Conservation (phyloP, 23 red algal genomes). For the Gracilaria vermiculophylla region DNA sequence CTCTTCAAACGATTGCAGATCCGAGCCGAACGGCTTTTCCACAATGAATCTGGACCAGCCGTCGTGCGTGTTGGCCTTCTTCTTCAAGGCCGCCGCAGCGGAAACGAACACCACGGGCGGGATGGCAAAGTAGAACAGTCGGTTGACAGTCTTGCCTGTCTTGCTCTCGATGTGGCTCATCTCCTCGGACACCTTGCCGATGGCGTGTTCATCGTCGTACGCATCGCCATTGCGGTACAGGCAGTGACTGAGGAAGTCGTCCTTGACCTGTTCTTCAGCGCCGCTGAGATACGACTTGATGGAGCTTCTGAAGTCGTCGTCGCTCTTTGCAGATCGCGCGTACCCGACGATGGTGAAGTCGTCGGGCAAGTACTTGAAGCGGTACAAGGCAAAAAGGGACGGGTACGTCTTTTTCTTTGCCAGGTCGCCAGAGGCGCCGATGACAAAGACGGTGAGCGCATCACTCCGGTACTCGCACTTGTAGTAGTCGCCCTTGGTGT, state of each 20-base stretch:
- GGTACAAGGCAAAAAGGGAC: slow-evolving; percentile 82
- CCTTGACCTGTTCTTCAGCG: slow-evolving; percentile 35
- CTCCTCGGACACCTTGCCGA: slow-evolving; percentile 57
- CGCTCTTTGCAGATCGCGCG: slow-evolving; percentile 77
- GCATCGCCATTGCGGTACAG: slow-evolving; percentile 73
- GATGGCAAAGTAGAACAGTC: slow-evolving; percentile 98
- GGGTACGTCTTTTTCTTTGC: slow-evolving; percentile 97
- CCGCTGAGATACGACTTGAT: slow-evolving; percentile 60
- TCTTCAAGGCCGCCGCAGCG: slow-evolving; percentile 62
- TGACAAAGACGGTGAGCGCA: slow-evolving; percentile 86
- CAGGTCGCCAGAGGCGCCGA: slow-evolving; percentile 95
- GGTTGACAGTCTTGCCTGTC: slow-evolving; percentile 43
- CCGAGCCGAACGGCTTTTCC: slow-evolving; percentile 95
- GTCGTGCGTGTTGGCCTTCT: slow-evolving; percentile 30
- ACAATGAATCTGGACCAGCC: slow-evolving; percentile 95
- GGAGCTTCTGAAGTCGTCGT: slow-evolving; percentile 64
- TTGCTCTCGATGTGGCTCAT: slow-evolving; percentile 46
- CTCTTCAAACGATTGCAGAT: slow-evolving; percentile 80
- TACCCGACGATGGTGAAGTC: slow-evolving; percentile 85
- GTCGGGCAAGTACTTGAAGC: slow-evolving; percentile 73
- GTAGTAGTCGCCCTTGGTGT: slow-evolving; percentile 61
- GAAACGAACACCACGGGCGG: slow-evolving; percentile 87
- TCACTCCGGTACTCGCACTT: slow-evolving; percentile 67
- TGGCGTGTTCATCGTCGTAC: slow-evolving; percentile 77
- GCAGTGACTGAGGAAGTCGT: slow-evolving; percentile 78